Conservation (phyloP, 2,329 filamentous ascomycete genomes). For the Leptographium flavum region DNA sequence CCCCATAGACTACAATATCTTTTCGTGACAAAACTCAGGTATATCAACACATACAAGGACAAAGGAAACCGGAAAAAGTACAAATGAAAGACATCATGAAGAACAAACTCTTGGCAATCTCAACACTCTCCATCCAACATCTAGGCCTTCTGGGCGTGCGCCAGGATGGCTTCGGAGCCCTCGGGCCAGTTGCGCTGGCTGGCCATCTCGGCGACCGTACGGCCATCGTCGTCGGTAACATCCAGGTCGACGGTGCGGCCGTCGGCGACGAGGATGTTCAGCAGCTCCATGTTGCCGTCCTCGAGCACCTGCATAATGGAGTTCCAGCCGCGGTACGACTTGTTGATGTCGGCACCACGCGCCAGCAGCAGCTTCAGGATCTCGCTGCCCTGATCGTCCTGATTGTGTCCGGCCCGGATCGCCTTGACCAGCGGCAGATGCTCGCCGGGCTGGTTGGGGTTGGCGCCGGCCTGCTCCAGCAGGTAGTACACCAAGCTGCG, state of each 20-base stretch:
- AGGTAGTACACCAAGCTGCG: slow-evolving; percentile 38
- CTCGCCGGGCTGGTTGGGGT: slow-evolving; percentile 38
- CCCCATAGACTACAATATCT: neutral
- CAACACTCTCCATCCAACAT: neutral
- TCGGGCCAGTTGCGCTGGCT: slow-evolving; percentile 44
- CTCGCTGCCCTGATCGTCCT: slow-evolving; percentile 46
- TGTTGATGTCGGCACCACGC: slow-evolving; percentile 53
- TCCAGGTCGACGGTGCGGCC: slow-evolving; percentile 13
- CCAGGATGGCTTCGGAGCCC: slow-evolving; percentile 30
- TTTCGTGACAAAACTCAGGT: neutral
- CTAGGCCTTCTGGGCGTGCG: slow-evolving; percentile 2
- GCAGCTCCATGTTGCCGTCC: slow-evolving; percentile 41
- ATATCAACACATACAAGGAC: neutral
- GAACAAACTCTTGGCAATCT: neutral
- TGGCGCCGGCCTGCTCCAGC: slow-evolving; percentile 12
- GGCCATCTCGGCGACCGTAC: slow-evolving; percentile 40
- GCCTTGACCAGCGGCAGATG: slow-evolving; percentile 59
- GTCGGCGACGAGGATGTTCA: slow-evolving; percentile 32
- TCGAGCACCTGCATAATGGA: slow-evolving; percentile 51
- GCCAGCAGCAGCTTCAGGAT: slow-evolving; percentile 35
- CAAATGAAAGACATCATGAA: slow-evolving; percentile 1
- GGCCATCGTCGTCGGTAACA: slow-evolving; percentile 14
- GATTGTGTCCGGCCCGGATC: slow-evolving; percentile 40
- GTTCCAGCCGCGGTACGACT: slow-evolving; percentile 52
- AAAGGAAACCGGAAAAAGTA: neutral